A percentile compares a stretch with the other conserved stretches of the same genome.
Conservation (phyloP, 2,329 filamentous ascomycete genomes). For the Aspergillus sp. region DNA sequence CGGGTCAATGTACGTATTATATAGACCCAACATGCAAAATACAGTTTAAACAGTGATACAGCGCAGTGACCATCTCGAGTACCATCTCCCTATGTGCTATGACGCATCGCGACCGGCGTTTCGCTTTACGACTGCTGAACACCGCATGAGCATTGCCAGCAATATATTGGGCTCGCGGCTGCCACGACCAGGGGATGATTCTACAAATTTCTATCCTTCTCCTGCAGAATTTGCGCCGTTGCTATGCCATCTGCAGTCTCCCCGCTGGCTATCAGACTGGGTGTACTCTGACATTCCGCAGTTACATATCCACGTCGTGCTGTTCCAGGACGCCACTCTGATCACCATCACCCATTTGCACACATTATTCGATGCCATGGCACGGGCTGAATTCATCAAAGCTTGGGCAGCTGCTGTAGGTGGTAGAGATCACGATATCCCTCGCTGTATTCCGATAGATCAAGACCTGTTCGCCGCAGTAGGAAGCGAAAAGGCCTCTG, state of each 20-base stretch:
- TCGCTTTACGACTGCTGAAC: background rate
- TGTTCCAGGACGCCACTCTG: slow-evolving; percentile 53
- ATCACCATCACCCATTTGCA: slow-evolving; percentile 51
- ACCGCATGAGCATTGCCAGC: slow-evolving; percentile 30
- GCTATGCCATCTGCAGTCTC: slow-evolving; percentile 30
- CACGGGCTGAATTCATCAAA: slow-evolving; percentile 42
- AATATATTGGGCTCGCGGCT: slow-evolving; percentile 39
- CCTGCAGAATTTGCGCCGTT: background rate
- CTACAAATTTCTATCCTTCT: background rate
- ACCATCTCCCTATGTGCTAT: background rate
- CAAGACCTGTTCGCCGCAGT: background rate
- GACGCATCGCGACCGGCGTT: background rate
- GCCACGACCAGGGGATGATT: background rate
- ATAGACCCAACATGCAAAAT: background rate
- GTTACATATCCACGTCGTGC: slow-evolving; percentile 49
- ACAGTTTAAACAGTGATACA: background rate
- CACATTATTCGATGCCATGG: slow-evolving; percentile 50
- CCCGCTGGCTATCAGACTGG: slow-evolving; percentile 38
- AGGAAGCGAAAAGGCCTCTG: background rate
- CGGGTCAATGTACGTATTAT: slow-evolving; percentile 32
- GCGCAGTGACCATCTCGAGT: background rate
- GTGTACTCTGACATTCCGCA: slow-evolving; percentile 46
- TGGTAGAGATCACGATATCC: background rate
- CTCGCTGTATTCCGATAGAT: background rate
- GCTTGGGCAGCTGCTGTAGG: slow-evolving; percentile 46